Base-by-base conservation (phyloP, 371 early-diverging fungal species). In the Mortierella polycephala region DNA sequence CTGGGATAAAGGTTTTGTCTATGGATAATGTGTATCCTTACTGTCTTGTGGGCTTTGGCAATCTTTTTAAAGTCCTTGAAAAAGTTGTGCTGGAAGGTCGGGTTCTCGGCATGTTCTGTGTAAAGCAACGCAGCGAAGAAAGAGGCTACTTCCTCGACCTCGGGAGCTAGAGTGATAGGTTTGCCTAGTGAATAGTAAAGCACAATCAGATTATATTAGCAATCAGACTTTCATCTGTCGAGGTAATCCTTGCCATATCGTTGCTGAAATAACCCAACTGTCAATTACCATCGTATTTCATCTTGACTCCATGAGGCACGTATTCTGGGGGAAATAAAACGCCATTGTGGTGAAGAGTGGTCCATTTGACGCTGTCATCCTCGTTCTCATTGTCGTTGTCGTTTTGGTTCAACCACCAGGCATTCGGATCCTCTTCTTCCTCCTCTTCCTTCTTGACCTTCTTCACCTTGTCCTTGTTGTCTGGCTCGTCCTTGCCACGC, bases 301-400 rank as follows among this genome's bases (percentile, higher is more conserved):
- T 91, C 74, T 93, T 91, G 42, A 97, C 83, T 18, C 94, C 94
- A 73, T 97, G 97, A 12, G 98, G 96, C 21, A 81, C 93, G 82
- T 99, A 99, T 1, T 87, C 90, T 0, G 98, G 98, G 49, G 99
- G 96, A 63, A 99, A 99, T 16, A 90, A 68, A 0, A 95, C 95
- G 23, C 99, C 99, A 56, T 87, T 89, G 82, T 99, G 99, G 66
- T 89, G 85, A 51, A 99, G 84, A 1, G 94, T 91, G 12, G 80
- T 90, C 99, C 99, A 99, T 81, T 93, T 94, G 49, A 88, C 84
- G 7, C 84, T 70, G 49, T 83, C 84, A 62, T 89, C 87, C 61
- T 77, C 71, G 47, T 87, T 83, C 56, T 85, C 75, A 7, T 55
- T 61, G 57, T 57, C 53, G 20, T 83, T 84, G 52, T 84, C 74